These are phyloP conservation scores for Trichoderma endophyticum DNA, from an alignment of 2,329 filamentous ascomycete genomes.

Conservation along the genomic window DNA sequence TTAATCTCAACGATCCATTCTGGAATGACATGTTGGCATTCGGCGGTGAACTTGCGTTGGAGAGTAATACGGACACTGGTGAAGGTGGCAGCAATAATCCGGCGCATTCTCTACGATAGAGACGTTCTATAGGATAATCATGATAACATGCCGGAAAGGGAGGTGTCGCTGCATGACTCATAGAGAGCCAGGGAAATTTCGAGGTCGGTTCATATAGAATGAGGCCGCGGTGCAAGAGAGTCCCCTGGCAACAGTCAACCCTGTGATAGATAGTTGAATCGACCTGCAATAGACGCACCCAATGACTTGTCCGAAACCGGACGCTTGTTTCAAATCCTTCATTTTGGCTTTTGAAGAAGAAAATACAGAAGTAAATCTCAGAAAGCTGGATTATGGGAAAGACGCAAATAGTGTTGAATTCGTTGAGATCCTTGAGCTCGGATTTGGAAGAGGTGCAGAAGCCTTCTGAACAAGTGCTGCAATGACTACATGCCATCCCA, in stretches of 20 bases:
- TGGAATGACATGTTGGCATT: not conserved
- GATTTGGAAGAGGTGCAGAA: not conserved
- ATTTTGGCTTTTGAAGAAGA: not conserved
- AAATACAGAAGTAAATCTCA: not conserved
- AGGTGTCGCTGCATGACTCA: too few species aligned
- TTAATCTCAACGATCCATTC: not conserved
- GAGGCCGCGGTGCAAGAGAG: not conserved
- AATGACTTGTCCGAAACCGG: not conserved
- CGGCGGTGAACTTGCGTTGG: not conserved
- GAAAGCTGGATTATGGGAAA: rapidly evolving
- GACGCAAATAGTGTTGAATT: not conserved
- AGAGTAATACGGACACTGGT: not conserved
- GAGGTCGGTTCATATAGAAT: not conserved
- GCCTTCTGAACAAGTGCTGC: not conserved
- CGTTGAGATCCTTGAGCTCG: not conserved
- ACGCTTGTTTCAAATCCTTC: not conserved
- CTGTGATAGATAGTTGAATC: not conserved
- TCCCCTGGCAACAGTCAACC: not conserved
- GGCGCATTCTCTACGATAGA: not conserved
- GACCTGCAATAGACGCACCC: not conserved
- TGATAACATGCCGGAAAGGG: too few species aligned
- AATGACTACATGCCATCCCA: not conserved
- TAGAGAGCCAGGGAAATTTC: not conserved
- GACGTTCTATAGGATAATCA: not conserved
- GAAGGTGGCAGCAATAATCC: not conserved